These are phyloP conservation scores for Hyphodiscus hymeniophilus DNA, from an alignment of 495 filamentous ascomycete species.

Conservation along the genomic window DNA sequence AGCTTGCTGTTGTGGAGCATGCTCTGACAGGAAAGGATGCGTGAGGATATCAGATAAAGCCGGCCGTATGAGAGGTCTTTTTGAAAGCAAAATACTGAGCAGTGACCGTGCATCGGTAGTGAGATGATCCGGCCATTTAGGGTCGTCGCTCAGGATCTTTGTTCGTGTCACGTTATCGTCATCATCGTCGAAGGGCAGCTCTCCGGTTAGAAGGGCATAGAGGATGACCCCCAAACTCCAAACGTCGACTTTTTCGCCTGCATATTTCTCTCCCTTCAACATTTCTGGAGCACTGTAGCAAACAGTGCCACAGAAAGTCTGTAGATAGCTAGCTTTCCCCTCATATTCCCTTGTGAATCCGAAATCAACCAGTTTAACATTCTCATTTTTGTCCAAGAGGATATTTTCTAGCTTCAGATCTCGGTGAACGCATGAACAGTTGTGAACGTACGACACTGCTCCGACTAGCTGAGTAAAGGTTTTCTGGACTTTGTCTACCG, in stretches of 20 bases:
- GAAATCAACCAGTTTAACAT: constrained; percentile 98
- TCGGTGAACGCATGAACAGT: constrained; percentile 90
- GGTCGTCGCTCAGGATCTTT: constrained; percentile 77
- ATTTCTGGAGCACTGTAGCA: constrained; percentile 98
- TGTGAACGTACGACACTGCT: constrained; percentile 91
- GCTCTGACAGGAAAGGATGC: constrained; percentile 82
- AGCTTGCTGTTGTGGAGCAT: constrained; percentile 81
- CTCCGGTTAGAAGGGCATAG: constrained; percentile 84
- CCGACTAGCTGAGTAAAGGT: constrained; percentile 96
- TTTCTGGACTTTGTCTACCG: constrained; percentile 83
- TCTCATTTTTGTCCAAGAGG: constrained; percentile 90
- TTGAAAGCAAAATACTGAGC: constrained; percentile 71
- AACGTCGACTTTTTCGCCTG: constrained; percentile 93
- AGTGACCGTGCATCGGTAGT: constrained; percentile 69
- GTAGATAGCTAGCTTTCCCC: constrained; percentile 86
- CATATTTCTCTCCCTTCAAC: constrained; percentile 97
- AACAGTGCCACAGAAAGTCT: constrained; percentile 96
- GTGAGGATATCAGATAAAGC: constrained; percentile 79
- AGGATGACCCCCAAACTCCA: constrained; percentile 97
- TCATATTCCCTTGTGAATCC: constrained; percentile 97
- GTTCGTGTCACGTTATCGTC: constrained; percentile 77
- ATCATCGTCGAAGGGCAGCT: constrained; percentile 94
- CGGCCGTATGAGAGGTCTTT: constrained; percentile 78
- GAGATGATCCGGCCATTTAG: constrained; percentile 73
- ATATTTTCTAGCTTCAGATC: constrained; percentile 98